Evolutionary conservation across 176 grass and related monocot genomes (phyloP).

Genomic region (Carex kokanica): DNA sequence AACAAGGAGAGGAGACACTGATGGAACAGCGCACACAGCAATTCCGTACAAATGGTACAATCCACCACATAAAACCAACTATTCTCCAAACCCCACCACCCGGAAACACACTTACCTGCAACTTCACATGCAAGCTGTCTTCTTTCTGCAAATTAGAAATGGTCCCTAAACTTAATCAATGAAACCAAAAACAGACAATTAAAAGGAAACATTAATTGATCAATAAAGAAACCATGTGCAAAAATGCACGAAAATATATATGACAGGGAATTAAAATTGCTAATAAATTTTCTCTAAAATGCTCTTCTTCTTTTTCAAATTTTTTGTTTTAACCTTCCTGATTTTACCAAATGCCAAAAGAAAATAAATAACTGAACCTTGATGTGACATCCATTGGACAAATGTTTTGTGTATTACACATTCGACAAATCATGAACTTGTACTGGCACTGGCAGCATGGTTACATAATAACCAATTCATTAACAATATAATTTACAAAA

Average conservation of each 20-base stretch:
- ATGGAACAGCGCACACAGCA: conserved; percentile 31
- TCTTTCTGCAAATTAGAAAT: conserved; percentile 2
- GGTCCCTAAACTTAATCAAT: conserved; percentile 23
- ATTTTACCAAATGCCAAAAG: not conserved
- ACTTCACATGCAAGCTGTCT: conserved; percentile 28
- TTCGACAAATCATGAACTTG: conserved; percentile 17
- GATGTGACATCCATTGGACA: not conserved
- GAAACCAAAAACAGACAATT: not conserved
- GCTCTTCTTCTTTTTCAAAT: not conserved
- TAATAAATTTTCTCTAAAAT: not conserved
- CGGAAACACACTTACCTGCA: conserved; percentile 26
- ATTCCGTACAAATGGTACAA: conserved; percentile 28
- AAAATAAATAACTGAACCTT: not conserved
- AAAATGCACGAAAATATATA: not conserved
- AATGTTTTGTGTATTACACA: not conserved
- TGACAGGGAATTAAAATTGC: not conserved
- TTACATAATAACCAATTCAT: not conserved
- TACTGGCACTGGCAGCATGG: not conserved
- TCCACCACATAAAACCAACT: conserved; percentile 25
- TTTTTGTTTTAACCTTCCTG: not conserved
- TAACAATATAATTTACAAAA: not conserved
- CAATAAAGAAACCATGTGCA: not conserved
- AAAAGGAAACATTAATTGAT: not conserved
- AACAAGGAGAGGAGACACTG: conserved; percentile 10
- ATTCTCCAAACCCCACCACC: conserved; percentile 26